These are phyloP conservation scores for Candida golubevii DNA, from an alignment of 805 yeast species.

Conservation along the genomic window DNA sequence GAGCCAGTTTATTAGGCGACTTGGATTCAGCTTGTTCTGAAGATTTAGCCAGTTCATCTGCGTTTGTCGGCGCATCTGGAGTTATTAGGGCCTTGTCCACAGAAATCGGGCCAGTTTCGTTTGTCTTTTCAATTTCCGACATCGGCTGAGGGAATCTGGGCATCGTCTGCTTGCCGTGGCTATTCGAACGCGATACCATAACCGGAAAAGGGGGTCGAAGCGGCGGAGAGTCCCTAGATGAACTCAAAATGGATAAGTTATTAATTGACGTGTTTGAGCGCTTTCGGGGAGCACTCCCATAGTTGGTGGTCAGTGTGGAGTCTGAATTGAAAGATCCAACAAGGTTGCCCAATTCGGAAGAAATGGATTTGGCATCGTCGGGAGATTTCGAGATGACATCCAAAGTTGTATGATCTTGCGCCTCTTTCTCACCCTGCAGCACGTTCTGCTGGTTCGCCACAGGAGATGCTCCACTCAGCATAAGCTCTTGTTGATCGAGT, in stretches of 20 bases:
- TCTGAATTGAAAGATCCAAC: constrained; percentile 41
- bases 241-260: constrained; percentile 8
- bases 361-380: constrained; percentile 16
- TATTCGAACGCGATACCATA: not conserved
- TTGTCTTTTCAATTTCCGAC: not conserved
- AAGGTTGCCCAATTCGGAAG: constrained; percentile 36
- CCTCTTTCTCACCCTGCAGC: not conserved
- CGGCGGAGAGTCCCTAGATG: constrained; percentile 12
- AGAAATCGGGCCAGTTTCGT: not conserved
- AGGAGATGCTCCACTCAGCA: constrained; percentile 20
- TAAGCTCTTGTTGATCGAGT: constrained; percentile 27
- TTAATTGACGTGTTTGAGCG: constrained; percentile 11
- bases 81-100: not conserved
- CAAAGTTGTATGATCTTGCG: not conserved
- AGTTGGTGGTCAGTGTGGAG: constrained; percentile 38
- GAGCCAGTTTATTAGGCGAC: not conserved
- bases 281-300: constrained; percentile 22
- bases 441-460: not conserved
- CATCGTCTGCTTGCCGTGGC: not conserved
- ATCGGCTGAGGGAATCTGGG: not conserved
- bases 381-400: not conserved
- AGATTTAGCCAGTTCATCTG: not conserved
- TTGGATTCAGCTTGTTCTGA: not conserved
- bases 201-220: not conserved
- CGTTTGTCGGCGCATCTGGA: not conserved